Conservation (phyloP, 257 asterid species). For the Forsythia suspensa region DNA sequence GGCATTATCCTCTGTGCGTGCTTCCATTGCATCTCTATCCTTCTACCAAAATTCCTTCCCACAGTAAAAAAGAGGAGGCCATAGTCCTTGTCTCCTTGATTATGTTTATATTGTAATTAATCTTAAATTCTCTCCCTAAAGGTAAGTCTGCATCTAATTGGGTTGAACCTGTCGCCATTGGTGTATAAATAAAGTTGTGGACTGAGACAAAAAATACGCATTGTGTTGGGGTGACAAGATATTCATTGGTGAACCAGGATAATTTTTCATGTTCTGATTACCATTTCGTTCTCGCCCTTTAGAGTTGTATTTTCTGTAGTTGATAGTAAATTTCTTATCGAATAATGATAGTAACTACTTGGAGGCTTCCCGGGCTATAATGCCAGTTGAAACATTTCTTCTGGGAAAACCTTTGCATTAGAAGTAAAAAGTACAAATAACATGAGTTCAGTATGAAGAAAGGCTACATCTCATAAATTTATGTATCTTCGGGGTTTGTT, state of each 20-base stretch:
- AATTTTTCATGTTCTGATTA: not conserved
- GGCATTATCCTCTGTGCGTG: slow-evolving; percentile 27
- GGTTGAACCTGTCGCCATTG: not conserved
- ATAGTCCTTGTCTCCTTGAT: not conserved
- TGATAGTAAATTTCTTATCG: not conserved
- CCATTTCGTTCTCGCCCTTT: not conserved
- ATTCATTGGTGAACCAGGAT: not conserved
- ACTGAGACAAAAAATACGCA: not conserved
- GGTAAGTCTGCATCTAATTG: not conserved
- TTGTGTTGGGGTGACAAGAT: not conserved
- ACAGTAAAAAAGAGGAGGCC: slow-evolving; percentile 11
- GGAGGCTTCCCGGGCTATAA: not conserved
- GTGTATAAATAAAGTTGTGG: not conserved
- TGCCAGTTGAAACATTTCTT: not conserved
- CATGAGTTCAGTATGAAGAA: slow-evolving; percentile 1
- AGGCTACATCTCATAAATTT: not conserved
- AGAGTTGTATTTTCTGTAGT: not conserved
- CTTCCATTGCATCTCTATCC: not conserved
- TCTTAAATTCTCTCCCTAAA: not conserved
- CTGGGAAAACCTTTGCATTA: not conserved
- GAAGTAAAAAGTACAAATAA: not conserved
- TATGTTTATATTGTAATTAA: not conserved
- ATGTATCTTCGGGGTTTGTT: not conserved
- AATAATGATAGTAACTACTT: not conserved
- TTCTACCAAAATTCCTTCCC: not conserved